Percentiles rank a stretch among this genome's conserved stretches.
These are phyloP conservation scores for Torrubiellomyces zombiae DNA, from an alignment of 2,329 filamentous ascomycete species.

Conservation along the genomic window DNA sequence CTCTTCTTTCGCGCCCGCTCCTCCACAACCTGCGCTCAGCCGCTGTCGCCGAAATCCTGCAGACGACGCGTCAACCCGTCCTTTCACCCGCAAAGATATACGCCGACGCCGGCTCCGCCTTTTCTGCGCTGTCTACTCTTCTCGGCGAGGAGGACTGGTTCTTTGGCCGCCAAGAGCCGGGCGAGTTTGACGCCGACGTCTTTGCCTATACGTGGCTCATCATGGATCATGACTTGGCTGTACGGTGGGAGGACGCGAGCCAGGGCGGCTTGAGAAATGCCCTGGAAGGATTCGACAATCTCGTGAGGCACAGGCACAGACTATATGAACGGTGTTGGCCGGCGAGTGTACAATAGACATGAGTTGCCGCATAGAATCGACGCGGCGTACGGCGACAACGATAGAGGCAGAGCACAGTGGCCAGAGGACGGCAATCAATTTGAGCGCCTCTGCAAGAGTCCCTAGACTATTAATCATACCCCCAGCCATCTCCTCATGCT, in stretches of 20 bases:
- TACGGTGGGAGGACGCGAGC: conserved; percentile 47
- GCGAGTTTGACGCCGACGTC: conserved; percentile 71
- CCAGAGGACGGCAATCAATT: too few relatives aligned
- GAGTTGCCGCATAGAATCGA: too few relatives aligned
- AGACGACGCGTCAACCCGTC: conserved; percentile 28
- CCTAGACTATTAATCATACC: too few relatives aligned
- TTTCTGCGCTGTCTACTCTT: conserved; percentile 27
- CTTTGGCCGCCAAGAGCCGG: conserved; percentile 35
- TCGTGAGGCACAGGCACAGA: conserved; percentile 32
- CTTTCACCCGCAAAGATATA: conserved; percentile 22
- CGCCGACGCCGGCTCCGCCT: conserved; percentile 24
- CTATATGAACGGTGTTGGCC: conserved; percentile 19
- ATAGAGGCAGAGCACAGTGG: background rate
- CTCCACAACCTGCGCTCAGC: conserved; percentile 52
- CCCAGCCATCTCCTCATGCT: too few relatives aligned
- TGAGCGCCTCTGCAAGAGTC: too few relatives aligned
- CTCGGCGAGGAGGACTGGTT: conserved; percentile 29
- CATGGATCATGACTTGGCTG: conserved; percentile 43
- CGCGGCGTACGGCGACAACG: too few relatives aligned
- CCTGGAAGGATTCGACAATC: conserved; percentile 38
- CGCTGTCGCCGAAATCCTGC: conserved; percentile 58
- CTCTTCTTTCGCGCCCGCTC: conserved; percentile 46
- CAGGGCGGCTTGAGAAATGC: conserved; percentile 41
- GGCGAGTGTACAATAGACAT: too few relatives aligned
- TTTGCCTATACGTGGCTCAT: conserved; percentile 83